phyloP scores from a whole-genome alignment of 1,284 basidiomycete species.

The Inonotus hispidus region DNA sequence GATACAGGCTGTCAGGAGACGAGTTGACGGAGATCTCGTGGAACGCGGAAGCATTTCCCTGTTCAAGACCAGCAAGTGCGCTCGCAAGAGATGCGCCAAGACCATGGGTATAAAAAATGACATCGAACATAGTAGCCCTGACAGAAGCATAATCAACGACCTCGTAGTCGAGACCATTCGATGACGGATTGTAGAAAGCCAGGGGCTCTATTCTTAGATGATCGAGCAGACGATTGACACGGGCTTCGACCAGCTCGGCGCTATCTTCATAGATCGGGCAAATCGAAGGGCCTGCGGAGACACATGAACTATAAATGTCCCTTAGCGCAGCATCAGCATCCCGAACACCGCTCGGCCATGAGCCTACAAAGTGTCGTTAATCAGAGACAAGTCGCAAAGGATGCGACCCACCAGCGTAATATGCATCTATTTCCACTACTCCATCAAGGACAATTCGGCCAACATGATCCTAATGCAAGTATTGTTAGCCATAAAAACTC shows the following conservation, averaged over 20 bases:
- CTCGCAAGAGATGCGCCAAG: not conserved
- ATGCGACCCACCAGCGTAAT: slow-evolving; percentile 1
- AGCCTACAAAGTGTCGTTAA: slow-evolving; percentile 1
- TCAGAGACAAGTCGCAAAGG: not conserved
- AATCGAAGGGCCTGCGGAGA: slow-evolving; percentile 18
- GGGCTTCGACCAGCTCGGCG: slow-evolving; percentile 16
- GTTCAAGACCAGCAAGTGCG: slow-evolving; percentile 13
- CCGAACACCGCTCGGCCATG: slow-evolving; percentile 20
- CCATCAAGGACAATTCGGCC: slow-evolving; percentile 22
- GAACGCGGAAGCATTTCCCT: no score
- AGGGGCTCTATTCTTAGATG: not conserved
- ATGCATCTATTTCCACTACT: slow-evolving; percentile 12
- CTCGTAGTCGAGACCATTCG: slow-evolving; percentile 6
- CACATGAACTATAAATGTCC: slow-evolving; percentile 21
- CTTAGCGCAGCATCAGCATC: slow-evolving; percentile 20
- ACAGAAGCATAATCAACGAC: slow-evolving; percentile 17
- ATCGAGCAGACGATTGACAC: slow-evolving; percentile 14
- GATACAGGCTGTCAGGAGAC: no score
- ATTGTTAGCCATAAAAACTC: not conserved
- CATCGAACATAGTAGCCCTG: slow-evolving; percentile 12
- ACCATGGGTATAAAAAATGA: slow-evolving; percentile 18
- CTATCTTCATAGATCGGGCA: slow-evolving; percentile 21
- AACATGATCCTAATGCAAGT: slow-evolving; percentile 18
- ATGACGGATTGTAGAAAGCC: not conserved
- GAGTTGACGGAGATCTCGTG: no score